A percentile compares a stretch with the other conserved stretches of the same genome.
Evolutionary conservation across 306 rosid genomes (phyloP).

Genomic region (Morella rubra): DNA sequence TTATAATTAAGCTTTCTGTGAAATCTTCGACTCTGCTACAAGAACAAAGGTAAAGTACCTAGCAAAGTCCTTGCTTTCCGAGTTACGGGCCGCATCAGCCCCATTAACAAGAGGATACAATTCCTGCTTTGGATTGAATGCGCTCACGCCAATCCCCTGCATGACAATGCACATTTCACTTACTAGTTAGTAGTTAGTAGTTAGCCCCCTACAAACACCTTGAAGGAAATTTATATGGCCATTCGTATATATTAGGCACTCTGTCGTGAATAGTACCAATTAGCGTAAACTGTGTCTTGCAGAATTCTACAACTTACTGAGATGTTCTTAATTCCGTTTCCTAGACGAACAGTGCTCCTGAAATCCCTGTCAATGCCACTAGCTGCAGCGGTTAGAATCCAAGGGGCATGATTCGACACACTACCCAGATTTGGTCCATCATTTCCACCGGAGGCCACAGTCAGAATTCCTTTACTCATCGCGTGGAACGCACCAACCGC

Average conservation of each 20-base stretch:
- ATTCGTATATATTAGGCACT: too few species aligned
- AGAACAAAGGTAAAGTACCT: constrained; percentile 31
- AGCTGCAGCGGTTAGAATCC: constrained; percentile 90
- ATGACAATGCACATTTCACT: neutral
- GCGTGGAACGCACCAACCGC: constrained; percentile 82
- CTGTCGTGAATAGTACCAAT: too few species aligned
- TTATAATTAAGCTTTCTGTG: too few species aligned
- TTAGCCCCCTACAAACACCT: too few species aligned
- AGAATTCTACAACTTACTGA: constrained; percentile 40
- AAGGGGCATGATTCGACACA: constrained; percentile 70
- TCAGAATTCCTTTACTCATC: constrained; percentile 72
- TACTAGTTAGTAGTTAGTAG: too few species aligned
- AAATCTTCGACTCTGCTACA: neutral
- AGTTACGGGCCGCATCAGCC: constrained; percentile 48
- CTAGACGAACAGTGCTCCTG: constrained; percentile 53
- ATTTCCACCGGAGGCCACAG: constrained; percentile 80
- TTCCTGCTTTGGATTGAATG: constrained; percentile 51
- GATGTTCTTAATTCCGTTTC: constrained; percentile 55
- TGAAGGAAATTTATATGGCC: too few species aligned
- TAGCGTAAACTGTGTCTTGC: too few species aligned
- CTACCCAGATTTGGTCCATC: constrained; percentile 55
- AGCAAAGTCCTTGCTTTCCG: constrained; percentile 48
- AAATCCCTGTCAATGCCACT: constrained; percentile 78
- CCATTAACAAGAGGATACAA: constrained; percentile 64
- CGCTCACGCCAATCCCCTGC: constrained; percentile 72